Conservation (phyloP, 1,139 yeast genomes). For the Pneumocystis canis region DNA sequence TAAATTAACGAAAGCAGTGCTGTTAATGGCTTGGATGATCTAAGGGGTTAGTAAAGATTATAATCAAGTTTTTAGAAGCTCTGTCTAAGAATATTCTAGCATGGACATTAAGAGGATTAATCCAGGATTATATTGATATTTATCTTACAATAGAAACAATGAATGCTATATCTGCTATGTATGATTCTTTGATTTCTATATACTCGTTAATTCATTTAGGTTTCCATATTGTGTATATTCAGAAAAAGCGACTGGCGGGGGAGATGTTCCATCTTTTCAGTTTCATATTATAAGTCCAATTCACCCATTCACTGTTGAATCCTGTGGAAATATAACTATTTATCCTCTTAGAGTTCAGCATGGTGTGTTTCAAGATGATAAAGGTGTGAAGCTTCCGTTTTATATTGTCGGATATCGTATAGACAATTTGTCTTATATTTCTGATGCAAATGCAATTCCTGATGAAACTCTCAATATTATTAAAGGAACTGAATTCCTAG, state of each 20-base stretch:
- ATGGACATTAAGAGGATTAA: constrained; percentile 11
- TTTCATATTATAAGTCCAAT: constrained; percentile 10
- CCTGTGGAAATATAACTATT: constrained; percentile 7
- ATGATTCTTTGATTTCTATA: not conserved
- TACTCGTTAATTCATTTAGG: not conserved
- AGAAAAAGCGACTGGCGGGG: constrained; percentile 13
- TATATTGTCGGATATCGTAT: constrained; percentile 11
- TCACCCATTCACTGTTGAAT: constrained; percentile 8
- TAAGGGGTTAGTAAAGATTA: constrained; percentile 4
- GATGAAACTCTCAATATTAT: constrained; percentile 6
- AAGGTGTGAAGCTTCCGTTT: constrained; percentile 8
- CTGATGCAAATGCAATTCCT: constrained; percentile 11
- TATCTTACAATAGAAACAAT: constrained; percentile 9
- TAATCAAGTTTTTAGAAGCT: too few species aligned
- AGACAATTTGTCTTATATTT: constrained; percentile 12
- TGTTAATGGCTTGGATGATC: constrained; percentile 12
- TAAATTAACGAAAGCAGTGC: constrained; percentile 4
- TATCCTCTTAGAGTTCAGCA: constrained; percentile 13
- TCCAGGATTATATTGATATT: constrained; percentile 8
- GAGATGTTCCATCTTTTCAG: constrained; percentile 12
- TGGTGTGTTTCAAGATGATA: constrained; percentile 8
- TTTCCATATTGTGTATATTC: constrained; percentile 12
- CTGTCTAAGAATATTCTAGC: not conserved
- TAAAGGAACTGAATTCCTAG: constrained; percentile 11
- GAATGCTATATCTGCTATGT: constrained; percentile 5